These are phyloP conservation scores for Galeopsis tetrahit DNA, from an alignment of 257 asterid genomes.

Conservation along the genomic window DNA sequence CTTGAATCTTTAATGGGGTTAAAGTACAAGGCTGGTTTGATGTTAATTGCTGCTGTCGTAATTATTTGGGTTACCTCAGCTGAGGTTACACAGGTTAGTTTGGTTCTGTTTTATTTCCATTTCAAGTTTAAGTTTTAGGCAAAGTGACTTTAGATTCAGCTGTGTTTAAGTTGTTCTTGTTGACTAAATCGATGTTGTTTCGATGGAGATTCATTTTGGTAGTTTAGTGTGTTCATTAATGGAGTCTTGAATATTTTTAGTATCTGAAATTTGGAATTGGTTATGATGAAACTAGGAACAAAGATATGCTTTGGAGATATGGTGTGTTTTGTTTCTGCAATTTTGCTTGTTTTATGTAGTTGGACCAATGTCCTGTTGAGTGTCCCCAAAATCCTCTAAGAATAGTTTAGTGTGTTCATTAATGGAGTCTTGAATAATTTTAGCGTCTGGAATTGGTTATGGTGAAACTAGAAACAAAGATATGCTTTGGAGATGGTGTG, in stretches of 20 bases:
- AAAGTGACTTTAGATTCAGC: slow-evolving; percentile 8
- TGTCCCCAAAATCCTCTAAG: no score
- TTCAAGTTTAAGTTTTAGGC: slow-evolving; percentile 19
- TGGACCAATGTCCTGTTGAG: no score
- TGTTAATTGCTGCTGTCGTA: slow-evolving; percentile 90
- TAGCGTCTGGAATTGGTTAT: background rate
- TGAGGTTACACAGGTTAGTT: slow-evolving; percentile 95
- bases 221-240: background rate
- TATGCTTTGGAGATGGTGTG: slow-evolving; percentile 11
- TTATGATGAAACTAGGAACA: background rate
- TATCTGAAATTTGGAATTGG: background rate
- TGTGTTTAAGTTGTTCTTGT: slow-evolving; percentile 1
- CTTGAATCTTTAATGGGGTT: slow-evolving; percentile 68
- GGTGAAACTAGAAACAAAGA: background rate
- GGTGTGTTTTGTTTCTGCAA: slow-evolving; percentile 18
- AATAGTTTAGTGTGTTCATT: background rate
- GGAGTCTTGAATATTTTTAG: background rate
- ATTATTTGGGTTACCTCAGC: slow-evolving; percentile 98
- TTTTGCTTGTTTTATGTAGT: slow-evolving; percentile 13
- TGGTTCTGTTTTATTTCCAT: slow-evolving; percentile 2
- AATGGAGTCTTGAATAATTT: background rate
- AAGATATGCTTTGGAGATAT: slow-evolving; percentile 14
- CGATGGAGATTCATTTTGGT: slow-evolving; percentile 14
- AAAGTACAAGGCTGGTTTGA: slow-evolving; percentile 84
- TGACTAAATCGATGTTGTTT: slow-evolving; percentile 7